A percentile compares a stretch with the other conserved stretches of the same genome.
phyloP scores from a whole-genome alignment of 2,329 filamentous ascomycete species.

The Fusarium pininemorale region DNA sequence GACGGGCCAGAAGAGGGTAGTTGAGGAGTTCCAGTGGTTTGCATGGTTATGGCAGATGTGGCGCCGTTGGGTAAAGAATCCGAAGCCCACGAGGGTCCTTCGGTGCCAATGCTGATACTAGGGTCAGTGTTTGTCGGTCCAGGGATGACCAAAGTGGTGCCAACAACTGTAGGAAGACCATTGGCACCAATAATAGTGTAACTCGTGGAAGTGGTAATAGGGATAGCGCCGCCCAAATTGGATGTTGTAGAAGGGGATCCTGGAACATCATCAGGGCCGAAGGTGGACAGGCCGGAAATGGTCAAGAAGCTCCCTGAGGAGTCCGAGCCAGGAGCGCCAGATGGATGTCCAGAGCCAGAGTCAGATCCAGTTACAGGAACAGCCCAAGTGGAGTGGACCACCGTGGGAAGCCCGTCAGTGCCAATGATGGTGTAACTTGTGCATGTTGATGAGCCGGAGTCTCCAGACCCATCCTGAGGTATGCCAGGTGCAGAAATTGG shows the following conservation, averaged over 20 bases:
- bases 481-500: constrained; percentile 13
- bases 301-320: constrained; percentile 5
- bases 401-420: constrained; percentile 34
- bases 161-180: constrained; percentile 43
- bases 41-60: constrained; percentile 16
- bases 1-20: background rate
- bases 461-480: constrained; percentile 25
- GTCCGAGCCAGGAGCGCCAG: constrained; percentile 1
- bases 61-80: constrained; percentile 23
- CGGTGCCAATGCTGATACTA: constrained; percentile 7
- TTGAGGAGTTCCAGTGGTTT: constrained; percentile 13
- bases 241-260: background rate
- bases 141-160: constrained; percentile 46
- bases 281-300: constrained; percentile 10
- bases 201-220: constrained; percentile 42
- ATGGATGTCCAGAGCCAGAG: background rate
- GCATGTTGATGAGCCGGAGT: constrained; percentile 16
- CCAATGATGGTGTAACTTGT: constrained; percentile 37
- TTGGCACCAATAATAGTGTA: constrained; percentile 42
- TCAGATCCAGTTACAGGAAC: constrained; percentile 15
- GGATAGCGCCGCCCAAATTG: background rate
- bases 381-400: constrained; percentile 34
- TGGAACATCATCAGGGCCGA: constrained; percentile 1
- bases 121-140: constrained; percentile 36
- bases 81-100: constrained; percentile 19